Conservation (phyloP, 768 basidiomycete genomes). For the Roridomyces roridus region DNA sequence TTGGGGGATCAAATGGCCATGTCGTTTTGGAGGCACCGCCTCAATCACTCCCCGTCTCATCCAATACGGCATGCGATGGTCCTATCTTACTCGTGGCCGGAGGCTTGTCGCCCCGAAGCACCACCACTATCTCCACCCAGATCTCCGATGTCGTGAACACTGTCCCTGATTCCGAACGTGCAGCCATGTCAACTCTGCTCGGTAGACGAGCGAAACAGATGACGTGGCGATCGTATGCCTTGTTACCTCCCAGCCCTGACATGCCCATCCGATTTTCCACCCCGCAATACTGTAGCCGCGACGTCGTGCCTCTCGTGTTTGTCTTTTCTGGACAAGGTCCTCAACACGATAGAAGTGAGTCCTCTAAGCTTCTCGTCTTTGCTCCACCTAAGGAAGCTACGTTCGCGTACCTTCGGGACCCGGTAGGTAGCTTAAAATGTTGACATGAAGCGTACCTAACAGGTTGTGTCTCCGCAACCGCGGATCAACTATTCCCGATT, state of each 20-base stretch:
- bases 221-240: slow-evolving; percentile 14
- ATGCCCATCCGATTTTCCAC: slow-evolving; percentile 27
- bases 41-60: too few species aligned
- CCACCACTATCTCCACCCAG: slow-evolving; percentile 15
- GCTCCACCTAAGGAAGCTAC: too few species aligned
- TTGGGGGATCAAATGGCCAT: too few species aligned
- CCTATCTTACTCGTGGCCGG: slow-evolving; percentile 32
- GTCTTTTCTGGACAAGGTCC: slow-evolving; percentile 48
- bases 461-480: too few species aligned
- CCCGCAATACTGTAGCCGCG: slow-evolving; percentile 34
- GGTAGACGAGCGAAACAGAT: slow-evolving; percentile 24
- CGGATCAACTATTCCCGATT: too few species aligned
- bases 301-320: slow-evolving; percentile 39
- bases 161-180: neutral
- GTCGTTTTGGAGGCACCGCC: too few species aligned
- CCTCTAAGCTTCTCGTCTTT: neutral
- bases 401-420: too few species aligned
- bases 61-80: neutral
- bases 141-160: neutral
- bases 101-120: slow-evolving; percentile 34
- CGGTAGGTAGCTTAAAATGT: too few species aligned
- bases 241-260: slow-evolving; percentile 19
- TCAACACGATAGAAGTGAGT: slow-evolving; percentile 45
- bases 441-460: too few species aligned
- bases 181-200: slow-evolving; percentile 9